These are phyloP conservation scores for Capsicum baccatum DNA, from an alignment of 257 asterid species.

Conservation along the genomic window DNA sequence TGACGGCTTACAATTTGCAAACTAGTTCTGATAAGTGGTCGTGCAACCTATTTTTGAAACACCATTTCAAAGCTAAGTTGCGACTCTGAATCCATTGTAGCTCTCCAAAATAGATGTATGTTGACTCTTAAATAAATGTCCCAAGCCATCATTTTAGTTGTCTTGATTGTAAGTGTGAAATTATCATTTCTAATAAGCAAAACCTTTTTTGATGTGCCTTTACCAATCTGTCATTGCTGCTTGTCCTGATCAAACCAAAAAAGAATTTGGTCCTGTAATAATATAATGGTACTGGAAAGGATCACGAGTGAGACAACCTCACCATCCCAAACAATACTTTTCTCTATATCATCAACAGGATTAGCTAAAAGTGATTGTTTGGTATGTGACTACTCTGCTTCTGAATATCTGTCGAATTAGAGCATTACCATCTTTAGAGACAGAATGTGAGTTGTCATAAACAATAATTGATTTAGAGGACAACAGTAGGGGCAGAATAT, in stretches of 20 bases:
- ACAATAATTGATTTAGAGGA: background rate
- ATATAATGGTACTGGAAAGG: background rate
- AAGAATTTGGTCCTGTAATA: background rate
- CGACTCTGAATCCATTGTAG: background rate
- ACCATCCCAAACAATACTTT: background rate
- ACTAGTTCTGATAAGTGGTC: background rate
- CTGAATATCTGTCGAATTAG: background rate
- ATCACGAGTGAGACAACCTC: background rate
- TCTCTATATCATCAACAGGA: background rate
- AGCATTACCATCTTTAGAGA: background rate
- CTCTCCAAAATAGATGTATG: background rate
- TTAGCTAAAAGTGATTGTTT: background rate
- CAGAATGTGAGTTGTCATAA: background rate
- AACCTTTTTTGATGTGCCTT: background rate
- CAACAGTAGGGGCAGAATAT: background rate
- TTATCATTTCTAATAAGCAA: background rate
- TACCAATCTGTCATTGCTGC: background rate
- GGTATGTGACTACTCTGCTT: background rate
- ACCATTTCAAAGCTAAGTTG: background rate
- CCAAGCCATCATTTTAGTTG: background rate
- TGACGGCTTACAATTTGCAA: background rate
- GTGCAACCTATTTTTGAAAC: background rate
- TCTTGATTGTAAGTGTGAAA: background rate
- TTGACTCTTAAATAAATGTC: conserved; percentile 10
- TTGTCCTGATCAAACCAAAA: background rate